Conservation (phyloP, 495 filamentous ascomycete genomes). For the Lindgomyces ingoldianus region DNA sequence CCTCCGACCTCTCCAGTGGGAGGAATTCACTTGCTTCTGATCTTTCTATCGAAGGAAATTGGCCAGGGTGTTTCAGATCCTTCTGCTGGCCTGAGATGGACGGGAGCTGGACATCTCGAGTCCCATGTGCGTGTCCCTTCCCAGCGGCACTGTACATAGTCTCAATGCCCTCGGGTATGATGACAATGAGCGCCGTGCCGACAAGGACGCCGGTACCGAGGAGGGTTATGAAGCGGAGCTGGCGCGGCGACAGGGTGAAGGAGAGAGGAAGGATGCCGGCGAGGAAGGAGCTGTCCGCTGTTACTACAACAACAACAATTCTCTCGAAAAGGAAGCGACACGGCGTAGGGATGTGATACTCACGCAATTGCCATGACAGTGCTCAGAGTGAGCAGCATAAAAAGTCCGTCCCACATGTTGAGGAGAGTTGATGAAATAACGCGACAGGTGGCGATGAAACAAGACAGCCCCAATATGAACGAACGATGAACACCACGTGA, state of each 20-base stretch:
- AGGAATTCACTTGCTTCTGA: conserved; percentile 10
- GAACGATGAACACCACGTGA: conserved; percentile 4
- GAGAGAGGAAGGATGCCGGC: conserved; percentile 91
- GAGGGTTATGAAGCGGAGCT: conserved; percentile 84
- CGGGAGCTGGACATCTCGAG: conserved; percentile 31
- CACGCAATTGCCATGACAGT: conserved; percentile 95
- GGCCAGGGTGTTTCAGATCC: conserved; percentile 17
- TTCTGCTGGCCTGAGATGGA: conserved; percentile 17
- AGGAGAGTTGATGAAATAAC: background rate
- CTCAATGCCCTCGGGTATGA: conserved; percentile 95
- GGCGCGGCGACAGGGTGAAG: conserved; percentile 83
- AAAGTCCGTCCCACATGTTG: conserved; percentile 72
- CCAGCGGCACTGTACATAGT: conserved; percentile 71
- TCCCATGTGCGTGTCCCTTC: conserved; percentile 47
- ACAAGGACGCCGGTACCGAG: conserved; percentile 94
- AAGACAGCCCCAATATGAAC: background rate
- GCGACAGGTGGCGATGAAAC: background rate
- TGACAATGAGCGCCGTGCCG: conserved; percentile 91
- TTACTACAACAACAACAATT: background rate
- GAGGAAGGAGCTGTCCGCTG: conserved; percentile 74
- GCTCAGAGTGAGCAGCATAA: conserved; percentile 81
- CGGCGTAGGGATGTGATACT: conserved; percentile 39
- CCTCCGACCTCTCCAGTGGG: conserved; percentile 6
- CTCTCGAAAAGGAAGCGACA: background rate
- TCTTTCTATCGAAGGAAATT: conserved; percentile 3